These are phyloP conservation scores for Thalassia testudinum DNA, from an alignment of 116 monocot species.

Conservation along the genomic window DNA sequence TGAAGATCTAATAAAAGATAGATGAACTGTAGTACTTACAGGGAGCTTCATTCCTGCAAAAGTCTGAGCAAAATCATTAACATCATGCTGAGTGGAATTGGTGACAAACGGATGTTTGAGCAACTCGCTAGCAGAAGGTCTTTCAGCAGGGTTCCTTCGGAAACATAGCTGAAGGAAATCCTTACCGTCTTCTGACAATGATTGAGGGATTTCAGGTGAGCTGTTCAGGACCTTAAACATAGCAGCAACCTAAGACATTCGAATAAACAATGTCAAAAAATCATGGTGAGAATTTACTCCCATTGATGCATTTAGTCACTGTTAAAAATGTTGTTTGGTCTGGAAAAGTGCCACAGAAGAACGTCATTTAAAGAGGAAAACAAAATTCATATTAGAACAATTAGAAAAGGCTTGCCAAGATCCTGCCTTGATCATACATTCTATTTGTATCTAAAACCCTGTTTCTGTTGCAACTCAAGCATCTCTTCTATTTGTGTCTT, in stretches of 20 bases:
- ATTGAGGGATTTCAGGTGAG: conserved; percentile 62
- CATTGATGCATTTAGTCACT: too few species aligned
- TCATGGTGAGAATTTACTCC: too few species aligned
- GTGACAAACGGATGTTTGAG: conserved; percentile 65
- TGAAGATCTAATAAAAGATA: not conserved
- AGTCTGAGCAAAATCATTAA: conserved; percentile 29
- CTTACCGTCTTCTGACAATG: conserved; percentile 75
- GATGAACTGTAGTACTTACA: not conserved
- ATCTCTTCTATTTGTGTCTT: too few species aligned
- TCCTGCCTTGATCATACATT: too few species aligned
- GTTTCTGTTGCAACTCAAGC: too few species aligned
- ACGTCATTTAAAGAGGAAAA: too few species aligned
- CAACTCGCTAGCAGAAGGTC: conserved; percentile 57
- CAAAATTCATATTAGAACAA: too few species aligned
- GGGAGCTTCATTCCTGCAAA: conserved; percentile 26
- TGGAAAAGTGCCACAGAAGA: too few species aligned
- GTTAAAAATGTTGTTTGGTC: too few species aligned
- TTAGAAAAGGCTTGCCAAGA: too few species aligned
- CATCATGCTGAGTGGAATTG: conserved; percentile 27
- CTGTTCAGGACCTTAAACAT: conserved; percentile 87
- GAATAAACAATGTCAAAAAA: too few species aligned
- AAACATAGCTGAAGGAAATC: conserved; percentile 71
- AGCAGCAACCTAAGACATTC: conserved; percentile 45
- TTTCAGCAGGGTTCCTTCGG: conserved; percentile 67
- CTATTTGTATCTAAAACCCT: too few species aligned